A percentile compares a stretch with the other conserved stretches of the same genome.
Conservation (phyloP, 805 yeast species). For the Lipomyces yamanashiensis region DNA sequence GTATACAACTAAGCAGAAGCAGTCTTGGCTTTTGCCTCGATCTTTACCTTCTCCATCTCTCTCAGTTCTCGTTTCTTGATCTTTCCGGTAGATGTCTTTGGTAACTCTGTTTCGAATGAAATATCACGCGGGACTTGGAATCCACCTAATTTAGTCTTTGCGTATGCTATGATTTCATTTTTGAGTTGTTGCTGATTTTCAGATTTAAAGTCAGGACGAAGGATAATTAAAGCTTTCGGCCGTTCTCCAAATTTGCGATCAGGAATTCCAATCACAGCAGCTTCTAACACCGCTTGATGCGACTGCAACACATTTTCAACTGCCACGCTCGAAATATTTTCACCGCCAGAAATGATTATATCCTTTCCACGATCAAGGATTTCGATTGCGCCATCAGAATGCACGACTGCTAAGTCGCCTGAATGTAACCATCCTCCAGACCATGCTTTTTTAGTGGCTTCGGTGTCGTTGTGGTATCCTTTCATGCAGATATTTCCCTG, state of each 20-base stretch:
- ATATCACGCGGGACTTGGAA: constrained; percentile 44
- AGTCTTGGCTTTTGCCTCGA: background rate
- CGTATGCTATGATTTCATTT: constrained; percentile 38
- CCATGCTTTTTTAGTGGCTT: constrained; percentile 44
- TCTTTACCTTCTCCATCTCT: constrained; percentile 28
- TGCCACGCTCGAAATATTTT: constrained; percentile 46
- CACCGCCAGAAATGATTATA: constrained; percentile 48
- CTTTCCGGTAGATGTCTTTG: constrained; percentile 49
- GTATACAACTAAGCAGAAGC: too few species aligned
- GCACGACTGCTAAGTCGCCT: constrained; percentile 46
- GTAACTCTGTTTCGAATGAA: constrained; percentile 41
- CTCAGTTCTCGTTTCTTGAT: constrained; percentile 45
- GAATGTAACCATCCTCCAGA: constrained; percentile 40
- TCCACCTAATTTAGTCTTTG: constrained; percentile 43
- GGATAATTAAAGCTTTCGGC: constrained; percentile 44
- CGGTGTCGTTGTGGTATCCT: constrained; percentile 45
- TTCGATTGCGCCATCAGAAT: constrained; percentile 45
- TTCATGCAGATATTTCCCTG: constrained; percentile 44
- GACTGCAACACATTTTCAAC: constrained; percentile 42
- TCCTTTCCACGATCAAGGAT: constrained; percentile 47
- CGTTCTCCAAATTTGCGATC: constrained; percentile 45
- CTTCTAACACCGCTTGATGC: constrained; percentile 43
- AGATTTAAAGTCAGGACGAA: constrained; percentile 5
- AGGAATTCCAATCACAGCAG: constrained; percentile 45
- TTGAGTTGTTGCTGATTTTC: background rate